Conservation (phyloP, 345 rosid species). For the Hibiscus syriacus region DNA sequence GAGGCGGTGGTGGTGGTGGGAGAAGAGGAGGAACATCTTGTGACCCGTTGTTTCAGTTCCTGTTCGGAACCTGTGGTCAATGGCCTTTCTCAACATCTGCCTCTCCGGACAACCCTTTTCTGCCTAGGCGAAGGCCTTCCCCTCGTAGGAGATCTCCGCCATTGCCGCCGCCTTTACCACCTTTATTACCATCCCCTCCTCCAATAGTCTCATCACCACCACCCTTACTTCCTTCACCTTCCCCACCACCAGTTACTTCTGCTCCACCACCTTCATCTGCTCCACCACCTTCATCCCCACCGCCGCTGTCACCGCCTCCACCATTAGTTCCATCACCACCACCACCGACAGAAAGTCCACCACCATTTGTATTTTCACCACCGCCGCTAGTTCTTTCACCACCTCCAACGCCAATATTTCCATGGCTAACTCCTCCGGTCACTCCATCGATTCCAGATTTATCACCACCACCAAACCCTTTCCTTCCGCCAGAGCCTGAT, state of each 20-base stretch:
- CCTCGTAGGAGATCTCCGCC: conserved; percentile 19
- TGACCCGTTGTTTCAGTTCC: conserved; percentile 40
- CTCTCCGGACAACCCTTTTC: conserved; percentile 51
- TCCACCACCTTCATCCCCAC: neutral
- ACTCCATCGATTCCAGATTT: conserved; percentile 10
- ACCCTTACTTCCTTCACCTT: conserved; percentile 14
- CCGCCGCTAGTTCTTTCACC: conserved; percentile 27
- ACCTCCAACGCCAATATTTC: conserved; percentile 18
- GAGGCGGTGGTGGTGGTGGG: conserved; percentile 8
- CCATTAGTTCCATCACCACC: conserved; percentile 19
- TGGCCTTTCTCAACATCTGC: conserved; percentile 52
- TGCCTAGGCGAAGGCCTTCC: conserved; percentile 16
- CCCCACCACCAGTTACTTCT: neutral
- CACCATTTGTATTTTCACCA: conserved; percentile 10
- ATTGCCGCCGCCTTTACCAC: conserved; percentile 10
- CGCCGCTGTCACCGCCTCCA: neutral
- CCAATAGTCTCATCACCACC: conserved; percentile 12
- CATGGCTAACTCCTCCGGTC: conserved; percentile 18
- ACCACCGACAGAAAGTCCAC: conserved; percentile 5
- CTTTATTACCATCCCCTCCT: conserved; percentile 16
- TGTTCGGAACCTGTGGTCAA: conserved; percentile 44
- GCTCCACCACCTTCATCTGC: conserved; percentile 14
- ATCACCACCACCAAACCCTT: conserved; percentile 20
- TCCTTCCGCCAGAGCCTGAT: neutral
- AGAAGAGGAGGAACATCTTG: conserved; percentile 22